A percentile compares a stretch with the other conserved stretches of the same genome.
These are phyloP conservation scores for Talaromyces funiculosus DNA, from an alignment of 2,329 filamentous ascomycete genomes.

Conservation along the genomic window DNA sequence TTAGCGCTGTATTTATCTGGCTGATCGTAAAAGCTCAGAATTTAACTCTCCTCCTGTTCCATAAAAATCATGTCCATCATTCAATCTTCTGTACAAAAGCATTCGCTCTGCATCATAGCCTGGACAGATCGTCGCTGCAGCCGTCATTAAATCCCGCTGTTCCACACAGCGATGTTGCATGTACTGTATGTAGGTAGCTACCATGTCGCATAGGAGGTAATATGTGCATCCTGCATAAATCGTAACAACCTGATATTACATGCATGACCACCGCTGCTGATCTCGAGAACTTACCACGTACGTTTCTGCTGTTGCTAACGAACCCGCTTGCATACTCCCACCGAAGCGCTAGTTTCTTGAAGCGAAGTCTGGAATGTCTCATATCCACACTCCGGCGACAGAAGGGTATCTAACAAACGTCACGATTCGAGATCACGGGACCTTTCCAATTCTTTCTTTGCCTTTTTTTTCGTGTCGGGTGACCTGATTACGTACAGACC, in stretches of 20 bases:
- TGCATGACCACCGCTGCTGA: background rate
- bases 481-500: conserved; percentile 1
- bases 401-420: background rate
- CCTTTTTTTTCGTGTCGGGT: conserved; percentile 10
- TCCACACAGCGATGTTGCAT: background rate
- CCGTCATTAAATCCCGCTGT: background rate
- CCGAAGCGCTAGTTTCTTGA: background rate
- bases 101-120: background rate
- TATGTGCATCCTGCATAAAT: background rate
- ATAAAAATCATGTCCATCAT: background rate
- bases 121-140: background rate
- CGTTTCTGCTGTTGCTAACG: background rate
- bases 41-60: background rate
- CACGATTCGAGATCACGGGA: conserved; percentile 7
- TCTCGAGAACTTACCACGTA: background rate
- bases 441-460: conserved; percentile 7
- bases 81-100: background rate
- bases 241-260: background rate
- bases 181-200: background rate
- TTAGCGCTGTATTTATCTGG: background rate
- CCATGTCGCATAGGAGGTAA: background rate
- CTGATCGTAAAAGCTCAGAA: background rate
- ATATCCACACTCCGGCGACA: background rate
- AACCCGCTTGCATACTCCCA: background rate
- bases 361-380: background rate